Base-by-base conservation (phyloP, 1,139 yeast species). In the Suhomyces anneliseae region DNA sequence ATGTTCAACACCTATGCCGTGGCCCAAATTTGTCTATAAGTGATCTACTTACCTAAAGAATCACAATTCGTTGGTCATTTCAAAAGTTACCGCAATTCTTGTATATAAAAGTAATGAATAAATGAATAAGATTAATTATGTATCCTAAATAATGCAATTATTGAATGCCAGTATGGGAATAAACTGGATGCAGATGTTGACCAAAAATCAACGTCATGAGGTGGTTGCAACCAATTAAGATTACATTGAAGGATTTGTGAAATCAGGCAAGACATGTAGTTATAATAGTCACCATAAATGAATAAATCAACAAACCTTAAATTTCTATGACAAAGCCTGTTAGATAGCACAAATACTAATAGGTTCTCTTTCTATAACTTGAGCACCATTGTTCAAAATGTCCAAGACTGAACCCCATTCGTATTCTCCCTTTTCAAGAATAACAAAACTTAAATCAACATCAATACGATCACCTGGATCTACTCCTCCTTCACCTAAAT, bases 401-500 rank as follows among this genome's bases (percentile, higher is more conserved):
- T 88, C 95, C 52, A 87, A 72, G 2, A 87, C 66, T 0, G 83
- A 78, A 0, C 90, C 88, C 90, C 95, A 87, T 61, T 86, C 92
- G 59, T 83, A 87, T 46, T 82, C 86, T 1, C 96, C 96, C 38
- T 76, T 74, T 44, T 83, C 87, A 43, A 89, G 66, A 15, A 86
- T 74, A 19, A 83, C 76, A 47, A 85, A 78, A 6, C 89, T 84
- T 43, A 83, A 58, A 15, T 70, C 70, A 12, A 80, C 62, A 8
- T 65, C 68, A 8, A 65, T 48, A 0, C 70, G 59, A 27, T 67
- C 74, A 0, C 80, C 79, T 0, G 85, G 75, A 2, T 54, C 56
- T 1, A 87, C 59, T 2, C 63, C 59, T 0, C 66, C 55, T 2
- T 64, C 64, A 1, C 83, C 68, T 26, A 52, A 43, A 24, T 81